Evolutionary conservation across 768 basidiomycete genomes (phyloP).

Genomic region (Termitomyces eurrhizus): DNA sequence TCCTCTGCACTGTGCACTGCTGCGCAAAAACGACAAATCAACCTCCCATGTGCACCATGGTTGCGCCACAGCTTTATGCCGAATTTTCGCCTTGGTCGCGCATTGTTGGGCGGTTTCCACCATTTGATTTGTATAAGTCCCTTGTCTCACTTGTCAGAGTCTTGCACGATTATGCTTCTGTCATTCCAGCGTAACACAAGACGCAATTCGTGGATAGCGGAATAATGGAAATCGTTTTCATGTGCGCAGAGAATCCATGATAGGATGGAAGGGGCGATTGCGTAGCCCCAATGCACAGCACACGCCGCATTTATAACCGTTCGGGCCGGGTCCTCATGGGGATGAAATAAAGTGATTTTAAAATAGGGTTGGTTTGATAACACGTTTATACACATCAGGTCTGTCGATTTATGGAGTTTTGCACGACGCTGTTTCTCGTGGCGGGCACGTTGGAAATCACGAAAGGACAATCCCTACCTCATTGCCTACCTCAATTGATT

Average conservation of each 20-base stretch:
- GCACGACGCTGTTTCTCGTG: not conserved
- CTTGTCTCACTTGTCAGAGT: not conserved
- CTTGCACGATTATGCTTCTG: not conserved
- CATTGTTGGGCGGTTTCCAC: too few relatives aligned
- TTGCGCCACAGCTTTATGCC: constrained; percentile 14
- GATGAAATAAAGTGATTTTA: not conserved
- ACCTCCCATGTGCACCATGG: not conserved
- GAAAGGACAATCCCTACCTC: not conserved
- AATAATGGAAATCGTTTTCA: not conserved
- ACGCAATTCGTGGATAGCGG: not conserved
- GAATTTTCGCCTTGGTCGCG: not conserved
- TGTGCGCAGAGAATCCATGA: not conserved
- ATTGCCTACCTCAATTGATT: not conserved
- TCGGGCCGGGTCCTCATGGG: not conserved
- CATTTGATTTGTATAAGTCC: not conserved
- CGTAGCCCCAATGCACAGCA: not conserved
- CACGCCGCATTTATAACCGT: not conserved
- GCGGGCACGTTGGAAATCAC: not conserved
- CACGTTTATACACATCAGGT: not conserved
- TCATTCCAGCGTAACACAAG: not conserved
- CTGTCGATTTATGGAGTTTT: not conserved
- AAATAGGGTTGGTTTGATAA: not conserved
- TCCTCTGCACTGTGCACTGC: not conserved
- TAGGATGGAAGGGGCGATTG: not conserved
- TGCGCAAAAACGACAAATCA: not conserved